Base-by-base conservation (phyloP, 371 early-diverging fungal genomes). In the Mortierella sp. region DNA sequence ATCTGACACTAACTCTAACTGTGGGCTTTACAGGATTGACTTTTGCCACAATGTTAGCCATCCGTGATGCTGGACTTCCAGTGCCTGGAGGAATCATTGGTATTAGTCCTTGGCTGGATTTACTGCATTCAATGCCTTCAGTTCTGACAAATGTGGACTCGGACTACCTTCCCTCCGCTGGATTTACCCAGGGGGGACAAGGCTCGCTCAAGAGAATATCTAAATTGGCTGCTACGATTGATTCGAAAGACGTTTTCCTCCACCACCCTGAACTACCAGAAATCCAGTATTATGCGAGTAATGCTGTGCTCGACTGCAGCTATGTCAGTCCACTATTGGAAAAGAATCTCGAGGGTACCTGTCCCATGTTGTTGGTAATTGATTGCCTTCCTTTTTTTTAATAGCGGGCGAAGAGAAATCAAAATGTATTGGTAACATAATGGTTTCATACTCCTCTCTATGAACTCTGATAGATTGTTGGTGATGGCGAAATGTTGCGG, bases 101-200 rank as follows among this genome's bases (percentile, higher is more conserved):
- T 62, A 47, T 85, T 79, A 80, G 80, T 28, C 80, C 80, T 9
- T 80, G 80, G 83, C 59, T 88, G 40, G 90, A 92, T 68, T 72
- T 92, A 30, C 86, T 91, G 5, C 92, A 90, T 68, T 90, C 91
- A 2, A 72, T 90, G 73, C 93, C 94, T 0, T 92, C 93, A 0
- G 88, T 92, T 62, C 55, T 86, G 3, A 66, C 86, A 24, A 94
- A 94, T 66, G 78, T 85, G 0, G 49, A 72, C 9, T 87, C 88
- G 0, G 92, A 94, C 52, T 93, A 90, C 65, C 78, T 93, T 3
- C 93, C 93, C 16, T 76, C 87, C 0, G 85, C 70, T 18, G 90
- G 90, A 18, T 90, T 90, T 57, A 86, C 73, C 1, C 66, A 70
- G 26, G 73, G 83, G 8, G 71, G 73, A 43, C 70, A 78, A 61